A percentile compares a stretch with the other conserved stretches of the same genome.
Evolutionary conservation across 495 filamentous ascomycete species (phyloP).

Genomic region (Penicillium mononematosum): DNA sequence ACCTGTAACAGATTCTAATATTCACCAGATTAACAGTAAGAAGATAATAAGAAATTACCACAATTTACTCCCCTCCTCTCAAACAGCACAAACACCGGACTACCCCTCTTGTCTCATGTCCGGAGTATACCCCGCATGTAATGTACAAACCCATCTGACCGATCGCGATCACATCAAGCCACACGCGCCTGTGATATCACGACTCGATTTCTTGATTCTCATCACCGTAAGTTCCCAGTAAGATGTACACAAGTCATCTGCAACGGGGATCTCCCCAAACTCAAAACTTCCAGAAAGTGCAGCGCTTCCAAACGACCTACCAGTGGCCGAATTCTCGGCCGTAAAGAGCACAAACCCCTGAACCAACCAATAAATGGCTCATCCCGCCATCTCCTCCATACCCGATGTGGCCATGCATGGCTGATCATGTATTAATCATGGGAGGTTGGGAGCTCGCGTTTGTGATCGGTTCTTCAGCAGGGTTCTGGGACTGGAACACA

Average conservation of each 20-base stretch:
- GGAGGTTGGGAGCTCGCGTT: background rate
- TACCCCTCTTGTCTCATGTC: background rate
- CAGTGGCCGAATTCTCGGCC: constrained; percentile 12
- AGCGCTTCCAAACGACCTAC: constrained; percentile 19
- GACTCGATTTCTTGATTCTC: constrained; percentile 9
- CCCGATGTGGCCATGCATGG: constrained; percentile 21
- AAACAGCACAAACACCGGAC: background rate
- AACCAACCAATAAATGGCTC: constrained; percentile 5
- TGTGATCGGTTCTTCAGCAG: constrained; percentile 6
- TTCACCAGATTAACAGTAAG: background rate
- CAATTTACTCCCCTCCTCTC: background rate
- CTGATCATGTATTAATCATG: constrained; percentile 15
- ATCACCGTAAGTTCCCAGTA: background rate
- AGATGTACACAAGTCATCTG: constrained; percentile 9
- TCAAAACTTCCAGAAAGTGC: background rate
- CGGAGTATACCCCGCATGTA: constrained; percentile 5
- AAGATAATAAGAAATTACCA: background rate
- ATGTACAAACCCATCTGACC: constrained; percentile 19
- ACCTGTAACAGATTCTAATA: background rate
- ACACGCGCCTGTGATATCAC: constrained; percentile 15
- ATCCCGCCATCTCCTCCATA: constrained; percentile 9
- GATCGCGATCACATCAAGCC: constrained; percentile 12
- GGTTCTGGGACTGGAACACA: background rate
- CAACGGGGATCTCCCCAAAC: constrained; percentile 12
- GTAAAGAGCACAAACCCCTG: constrained; percentile 1